Conservation (phyloP, 2,329 filamentous ascomycete species). For the Microsporum ferrugineum region DNA sequence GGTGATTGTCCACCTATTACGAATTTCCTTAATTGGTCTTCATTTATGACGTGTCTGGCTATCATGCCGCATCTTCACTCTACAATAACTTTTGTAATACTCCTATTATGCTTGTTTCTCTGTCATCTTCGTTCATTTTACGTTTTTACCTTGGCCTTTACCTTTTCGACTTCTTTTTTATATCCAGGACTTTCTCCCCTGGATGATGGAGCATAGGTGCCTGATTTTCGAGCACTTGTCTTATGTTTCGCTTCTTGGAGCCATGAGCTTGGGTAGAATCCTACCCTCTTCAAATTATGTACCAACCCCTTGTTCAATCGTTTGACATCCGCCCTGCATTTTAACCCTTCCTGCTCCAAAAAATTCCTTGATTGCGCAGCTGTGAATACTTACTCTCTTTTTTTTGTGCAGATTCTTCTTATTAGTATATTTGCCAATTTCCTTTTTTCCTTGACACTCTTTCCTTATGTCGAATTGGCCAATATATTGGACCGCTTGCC, state of each 20-base stretch:
- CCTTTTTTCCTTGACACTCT: background rate
- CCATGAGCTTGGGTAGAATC: background rate
- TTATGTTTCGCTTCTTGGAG: background rate
- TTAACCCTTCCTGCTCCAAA: background rate
- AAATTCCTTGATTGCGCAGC: background rate
- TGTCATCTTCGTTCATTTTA: background rate
- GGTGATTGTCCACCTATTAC: slow-evolving; percentile 2
- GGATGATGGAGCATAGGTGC: background rate
- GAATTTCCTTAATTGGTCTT: slow-evolving; percentile 5
- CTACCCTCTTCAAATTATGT: background rate
- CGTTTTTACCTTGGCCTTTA: slow-evolving; percentile 1
- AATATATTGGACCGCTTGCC: background rate
- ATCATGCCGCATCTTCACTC: background rate
- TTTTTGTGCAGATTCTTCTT: background rate
- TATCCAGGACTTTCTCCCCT: background rate
- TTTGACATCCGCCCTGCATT: background rate
- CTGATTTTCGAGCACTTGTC: background rate
- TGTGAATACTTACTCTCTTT: slow-evolving; percentile 1
- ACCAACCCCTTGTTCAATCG: background rate
- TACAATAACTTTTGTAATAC: slow-evolving; percentile 3
- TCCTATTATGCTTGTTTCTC: background rate
- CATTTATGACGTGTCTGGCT: slow-evolving; percentile 1
- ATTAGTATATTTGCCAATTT: background rate
- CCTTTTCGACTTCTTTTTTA: background rate
- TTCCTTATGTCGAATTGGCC: background rate